A percentile compares a stretch with the other conserved stretches of the same genome.
Evolutionary conservation across 352 stramenopile species (phyloP).

Genomic region (Phytophthora sp.): DNA sequence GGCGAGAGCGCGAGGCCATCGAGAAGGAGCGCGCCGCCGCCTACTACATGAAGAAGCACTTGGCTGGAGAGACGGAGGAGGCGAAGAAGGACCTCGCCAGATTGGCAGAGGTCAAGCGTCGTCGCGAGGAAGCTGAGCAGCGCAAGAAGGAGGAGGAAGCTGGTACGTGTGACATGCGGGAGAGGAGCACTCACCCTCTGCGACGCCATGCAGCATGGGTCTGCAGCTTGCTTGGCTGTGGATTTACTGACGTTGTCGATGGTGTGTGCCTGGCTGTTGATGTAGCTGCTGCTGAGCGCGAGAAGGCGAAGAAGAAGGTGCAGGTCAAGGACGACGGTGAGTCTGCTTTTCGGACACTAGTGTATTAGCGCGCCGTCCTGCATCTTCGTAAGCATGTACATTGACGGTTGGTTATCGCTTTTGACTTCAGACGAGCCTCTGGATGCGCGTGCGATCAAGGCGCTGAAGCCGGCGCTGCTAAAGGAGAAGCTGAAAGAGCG

Average conservation of each 20-base stretch:
- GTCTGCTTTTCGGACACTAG: conserved; percentile 8
- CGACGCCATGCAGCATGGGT: no score
- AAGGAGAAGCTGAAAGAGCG: conserved; percentile 92
- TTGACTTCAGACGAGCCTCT: conserved; percentile 65
- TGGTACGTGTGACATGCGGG: conserved; percentile 38
- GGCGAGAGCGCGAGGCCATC: conserved; percentile 86
- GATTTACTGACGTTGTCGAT: neutral
- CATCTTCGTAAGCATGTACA: neutral
- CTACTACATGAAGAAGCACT: conserved; percentile 85
- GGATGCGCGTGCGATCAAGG: conserved; percentile 85
- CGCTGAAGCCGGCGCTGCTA: conserved; percentile 84
- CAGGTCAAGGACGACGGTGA: conserved; percentile 66
- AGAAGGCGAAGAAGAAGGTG: conserved; percentile 72
- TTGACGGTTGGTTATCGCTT: neutral
- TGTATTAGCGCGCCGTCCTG: neutral
- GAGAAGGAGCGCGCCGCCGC: conserved; percentile 82
- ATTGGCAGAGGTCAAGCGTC: conserved; percentile 78
- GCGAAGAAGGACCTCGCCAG: conserved; percentile 87
- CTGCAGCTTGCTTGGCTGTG: no score
- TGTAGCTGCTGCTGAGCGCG: conserved; percentile 60
- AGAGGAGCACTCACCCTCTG: no score
- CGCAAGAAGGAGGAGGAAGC: conserved; percentile 84
- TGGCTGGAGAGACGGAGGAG: conserved; percentile 87
- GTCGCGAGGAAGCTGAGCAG: conserved; percentile 81
- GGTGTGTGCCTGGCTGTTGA: conserved; percentile 5